A percentile compares a stretch with the other conserved stretches of the same genome.
Conservation (phyloP, 2,329 filamentous ascomycete species). For the Epichloe brachyelytri region DNA sequence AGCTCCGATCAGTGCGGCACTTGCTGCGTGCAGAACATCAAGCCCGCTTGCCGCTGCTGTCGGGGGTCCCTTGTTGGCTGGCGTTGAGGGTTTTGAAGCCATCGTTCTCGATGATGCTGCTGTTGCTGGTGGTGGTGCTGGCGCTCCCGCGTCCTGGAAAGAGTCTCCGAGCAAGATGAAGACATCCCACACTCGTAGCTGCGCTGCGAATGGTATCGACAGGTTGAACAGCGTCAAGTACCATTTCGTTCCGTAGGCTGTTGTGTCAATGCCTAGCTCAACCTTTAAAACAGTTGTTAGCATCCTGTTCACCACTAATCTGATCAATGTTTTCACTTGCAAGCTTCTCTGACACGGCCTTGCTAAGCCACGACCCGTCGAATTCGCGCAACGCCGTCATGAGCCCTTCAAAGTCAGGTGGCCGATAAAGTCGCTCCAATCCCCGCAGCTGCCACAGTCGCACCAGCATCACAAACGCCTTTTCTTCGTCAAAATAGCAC, state of each 20-base stretch:
- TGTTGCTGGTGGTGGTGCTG: background rate
- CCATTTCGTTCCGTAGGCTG: conserved; percentile 93
- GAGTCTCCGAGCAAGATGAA: conserved; percentile 73
- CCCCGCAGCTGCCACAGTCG: conserved; percentile 84
- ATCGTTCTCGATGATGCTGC: background rate
- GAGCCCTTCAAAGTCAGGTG: conserved; percentile 65
- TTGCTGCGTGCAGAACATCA: conserved; percentile 80
- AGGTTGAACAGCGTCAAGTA: conserved; percentile 97
- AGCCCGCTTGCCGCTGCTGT: conserved; percentile 37
- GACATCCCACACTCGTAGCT: conserved; percentile 93
- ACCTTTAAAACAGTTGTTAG: conserved; percentile 29
- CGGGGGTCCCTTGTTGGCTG: conserved; percentile 4
- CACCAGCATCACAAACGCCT: conserved; percentile 92
- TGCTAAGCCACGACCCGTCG: conserved; percentile 70
- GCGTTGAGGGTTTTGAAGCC: background rate
- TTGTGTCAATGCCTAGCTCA: conserved; percentile 69
- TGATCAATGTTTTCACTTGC: conserved; percentile 34
- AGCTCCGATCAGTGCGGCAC: conserved; percentile 80
- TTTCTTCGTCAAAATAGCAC: conserved; percentile 94
- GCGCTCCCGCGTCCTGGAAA: background rate
- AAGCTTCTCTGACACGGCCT: conserved; percentile 68
- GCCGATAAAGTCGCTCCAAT: conserved; percentile 69
- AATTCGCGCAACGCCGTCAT: conserved; percentile 81
- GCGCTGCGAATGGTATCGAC: conserved; percentile 84
- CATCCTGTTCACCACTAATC: too few relatives aligned